These are phyloP conservation scores for Solanum clarkiae DNA, from an alignment of 257 asterid genomes.

Conservation along the genomic window DNA sequence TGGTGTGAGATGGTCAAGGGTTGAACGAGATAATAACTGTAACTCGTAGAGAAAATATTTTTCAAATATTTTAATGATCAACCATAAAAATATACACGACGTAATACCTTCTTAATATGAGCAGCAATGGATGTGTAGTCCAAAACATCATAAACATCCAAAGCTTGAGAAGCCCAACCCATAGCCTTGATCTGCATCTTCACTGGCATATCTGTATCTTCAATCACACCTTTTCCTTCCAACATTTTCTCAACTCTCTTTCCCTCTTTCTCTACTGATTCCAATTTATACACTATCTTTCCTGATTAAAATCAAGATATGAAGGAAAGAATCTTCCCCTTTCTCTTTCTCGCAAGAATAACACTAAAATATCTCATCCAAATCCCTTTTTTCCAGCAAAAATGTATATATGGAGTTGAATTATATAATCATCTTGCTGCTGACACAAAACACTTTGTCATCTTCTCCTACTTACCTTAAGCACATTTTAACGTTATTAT, in stretches of 20 bases:
- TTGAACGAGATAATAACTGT: no score
- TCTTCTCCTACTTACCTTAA: conserved; percentile 14
- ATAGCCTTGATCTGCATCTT: conserved; percentile 93
- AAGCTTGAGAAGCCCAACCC: conserved; percentile 77
- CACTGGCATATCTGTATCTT: conserved; percentile 73
- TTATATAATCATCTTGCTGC: conserved; percentile 1
- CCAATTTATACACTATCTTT: background rate
- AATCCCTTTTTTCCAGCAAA: background rate
- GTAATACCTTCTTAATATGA: conserved; percentile 39
- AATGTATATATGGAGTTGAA: conserved; percentile 10
- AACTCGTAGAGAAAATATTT: no score
- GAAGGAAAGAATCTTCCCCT: background rate
- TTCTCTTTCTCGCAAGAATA: background rate
- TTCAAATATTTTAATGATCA: no score
- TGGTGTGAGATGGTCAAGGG: no score
- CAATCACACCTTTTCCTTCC: conserved; percentile 48
- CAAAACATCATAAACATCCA: conserved; percentile 72
- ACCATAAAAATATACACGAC: no score
- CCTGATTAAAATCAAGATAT: background rate
- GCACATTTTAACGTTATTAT: conserved; percentile 15
- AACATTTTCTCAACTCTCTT: conserved; percentile 4
- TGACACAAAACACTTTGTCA: conserved; percentile 31
- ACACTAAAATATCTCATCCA: background rate
- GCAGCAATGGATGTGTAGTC: conserved; percentile 51
- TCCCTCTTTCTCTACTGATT: background rate